Evolutionary conservation across 2,329 filamentous ascomycete genomes (phyloP).

Genomic region (Sphaceloma murrayae): DNA sequence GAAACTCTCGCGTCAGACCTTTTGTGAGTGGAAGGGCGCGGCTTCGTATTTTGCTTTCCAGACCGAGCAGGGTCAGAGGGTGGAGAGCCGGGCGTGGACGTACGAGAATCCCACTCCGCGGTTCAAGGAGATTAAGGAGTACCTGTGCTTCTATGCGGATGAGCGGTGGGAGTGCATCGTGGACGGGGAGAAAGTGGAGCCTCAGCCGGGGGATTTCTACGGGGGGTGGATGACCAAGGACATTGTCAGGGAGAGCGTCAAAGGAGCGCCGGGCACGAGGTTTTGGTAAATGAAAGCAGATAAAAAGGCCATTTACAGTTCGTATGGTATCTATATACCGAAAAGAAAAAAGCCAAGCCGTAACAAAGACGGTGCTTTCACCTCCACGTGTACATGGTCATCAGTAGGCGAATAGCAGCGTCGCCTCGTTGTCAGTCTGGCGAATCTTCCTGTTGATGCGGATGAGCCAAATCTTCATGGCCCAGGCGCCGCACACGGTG

Average conservation of each 20-base stretch:
- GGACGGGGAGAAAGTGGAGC: conserved; percentile 50
- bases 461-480: conserved; percentile 34
- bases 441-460: conserved; percentile 34
- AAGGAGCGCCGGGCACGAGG: conserved; percentile 37
- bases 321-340: background rate
- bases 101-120: conserved; percentile 46
- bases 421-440: conserved; percentile 25
- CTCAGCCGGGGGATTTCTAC: conserved; percentile 54
- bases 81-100: conserved; percentile 49
- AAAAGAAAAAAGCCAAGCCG: background rate
- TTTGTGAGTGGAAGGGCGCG: conserved; percentile 53
- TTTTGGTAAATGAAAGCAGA: conserved; percentile 23
- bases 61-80: conserved; percentile 33
- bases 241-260: conserved; percentile 43
- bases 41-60: conserved; percentile 50
- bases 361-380: background rate
- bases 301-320: background rate
- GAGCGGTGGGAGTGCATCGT: conserved; percentile 52
- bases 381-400: background rate
- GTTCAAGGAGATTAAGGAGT: conserved; percentile 46
- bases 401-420: conserved; percentile 25
- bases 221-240: conserved; percentile 56
- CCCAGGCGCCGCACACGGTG: conserved; percentile 37
- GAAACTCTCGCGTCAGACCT: conserved; percentile 39
- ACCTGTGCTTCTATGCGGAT: conserved; percentile 51